Conservation (phyloP, 371 early-diverging fungal species). For the Encephalitozoon hellem region DNA sequence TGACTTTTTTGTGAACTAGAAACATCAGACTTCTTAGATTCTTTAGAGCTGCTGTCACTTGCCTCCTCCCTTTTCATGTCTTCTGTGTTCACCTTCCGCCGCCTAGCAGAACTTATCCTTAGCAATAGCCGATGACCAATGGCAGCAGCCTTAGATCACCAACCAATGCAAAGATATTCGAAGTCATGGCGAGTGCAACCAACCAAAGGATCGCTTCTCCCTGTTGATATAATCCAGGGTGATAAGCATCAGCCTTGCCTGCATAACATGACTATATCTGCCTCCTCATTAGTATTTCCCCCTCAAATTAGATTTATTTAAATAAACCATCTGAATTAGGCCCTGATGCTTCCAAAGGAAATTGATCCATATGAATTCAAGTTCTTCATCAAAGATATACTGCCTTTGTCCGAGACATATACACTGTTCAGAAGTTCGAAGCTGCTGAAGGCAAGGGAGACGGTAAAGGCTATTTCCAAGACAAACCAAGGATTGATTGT, state of each 20-base stretch:
- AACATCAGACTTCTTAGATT: not conserved
- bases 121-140: not conserved
- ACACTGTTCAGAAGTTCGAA: not conserved
- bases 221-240: not conserved
- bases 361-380: constrained; percentile 16
- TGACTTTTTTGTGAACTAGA: not conserved
- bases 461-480: not conserved
- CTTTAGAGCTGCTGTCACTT: not conserved
- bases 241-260: not conserved
- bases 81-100: not conserved
- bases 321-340: not conserved
- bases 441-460: not conserved
- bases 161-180: not conserved
- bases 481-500: constrained; percentile 4
- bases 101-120: not conserved
- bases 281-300: not conserved
- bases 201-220: not conserved
- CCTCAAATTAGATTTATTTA: not conserved
- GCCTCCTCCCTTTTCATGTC: not conserved
- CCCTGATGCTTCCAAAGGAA: constrained; percentile 12
- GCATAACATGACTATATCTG: too few relatives aligned
- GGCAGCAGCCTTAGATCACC: not conserved
- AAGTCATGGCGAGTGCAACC: not conserved
- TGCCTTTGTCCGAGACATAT: not conserved
- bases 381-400: not conserved